Percentiles rank a stretch among this genome's conserved stretches.
These are phyloP conservation scores for Pythium vanterpoolii DNA, from an alignment of 352 stramenopile species.

Conservation along the genomic window DNA sequence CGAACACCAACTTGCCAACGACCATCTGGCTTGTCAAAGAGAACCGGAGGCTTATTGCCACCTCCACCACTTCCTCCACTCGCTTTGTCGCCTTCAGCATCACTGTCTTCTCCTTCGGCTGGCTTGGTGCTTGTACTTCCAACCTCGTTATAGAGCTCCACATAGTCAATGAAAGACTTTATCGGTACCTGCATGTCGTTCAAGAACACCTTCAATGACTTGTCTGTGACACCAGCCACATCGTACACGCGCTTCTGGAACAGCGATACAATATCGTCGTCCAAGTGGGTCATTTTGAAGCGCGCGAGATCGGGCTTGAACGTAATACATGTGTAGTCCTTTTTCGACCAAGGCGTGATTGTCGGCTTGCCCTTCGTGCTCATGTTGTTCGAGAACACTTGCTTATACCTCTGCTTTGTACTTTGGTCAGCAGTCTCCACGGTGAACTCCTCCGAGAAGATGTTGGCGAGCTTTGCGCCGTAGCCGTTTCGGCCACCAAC, in stretches of 20 bases:
- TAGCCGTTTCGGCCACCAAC: constrained; percentile 96
- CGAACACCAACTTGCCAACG: constrained; percentile 94
- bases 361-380: constrained; percentile 81
- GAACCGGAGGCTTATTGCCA: constrained; percentile 43
- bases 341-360: constrained; percentile 79
- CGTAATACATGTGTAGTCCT: constrained; percentile 95
- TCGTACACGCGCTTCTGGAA: constrained; percentile 98
- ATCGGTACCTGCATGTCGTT: constrained; percentile 93
- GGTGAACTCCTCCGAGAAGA: constrained; percentile 99
- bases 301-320: constrained; percentile 95
- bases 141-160: constrained; percentile 83
- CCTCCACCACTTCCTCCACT: constrained; percentile 27
- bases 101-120: constrained; percentile 27
- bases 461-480: constrained; percentile 99
- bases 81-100: constrained; percentile 16
- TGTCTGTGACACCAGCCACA: constrained; percentile 93
- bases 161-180: constrained; percentile 94
- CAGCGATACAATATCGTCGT: constrained; percentile 92
- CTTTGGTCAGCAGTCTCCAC: constrained; percentile 97
- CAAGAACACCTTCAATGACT: constrained; percentile 90
- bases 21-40: constrained; percentile 93
- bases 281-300: constrained; percentile 91
- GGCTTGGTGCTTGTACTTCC: constrained; percentile 23
- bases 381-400: constrained; percentile 95
- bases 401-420: constrained; percentile 92